Evolutionary conservation across 2,329 filamentous ascomycete species (phyloP), one percentile per base, ranked within the genome.

Genomic region (Fusarium dlaminii): DNA sequence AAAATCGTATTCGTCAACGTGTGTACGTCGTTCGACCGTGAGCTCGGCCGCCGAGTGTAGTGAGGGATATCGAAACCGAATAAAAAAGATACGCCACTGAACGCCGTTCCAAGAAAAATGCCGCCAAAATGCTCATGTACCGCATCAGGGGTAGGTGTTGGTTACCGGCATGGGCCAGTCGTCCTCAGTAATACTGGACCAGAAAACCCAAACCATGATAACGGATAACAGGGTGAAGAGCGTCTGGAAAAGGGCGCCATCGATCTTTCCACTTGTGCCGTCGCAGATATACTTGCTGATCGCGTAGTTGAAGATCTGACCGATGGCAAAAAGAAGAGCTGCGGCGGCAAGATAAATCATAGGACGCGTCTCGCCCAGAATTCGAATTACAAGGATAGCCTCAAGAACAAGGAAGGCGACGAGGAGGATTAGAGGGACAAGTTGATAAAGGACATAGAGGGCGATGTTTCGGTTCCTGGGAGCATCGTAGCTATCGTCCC

Each of bases 151-250:
- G 73, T 88, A 88, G 58, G 83, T 76, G 51, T 76, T 81, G 63
- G 82, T 81, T 15, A 82, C 83, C 39, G 87, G 85, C 83, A 89
- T 88, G 24, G 95, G 94, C 96, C 96, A 99, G 85, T 98, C 96
- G 79, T 99, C 96, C 84, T 99, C 96, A 22, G 96, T 99, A 79
- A 99, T 99, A 85, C 95, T 98, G 52, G 95, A 97, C 96, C 96
- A 99, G 87, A 99, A 99, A 65, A 94, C 83, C 95, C 96, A 99
- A 74, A 98, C 85, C 84, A 90, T 90, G 24, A 94, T 87, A 9
- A 99, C 94, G 1, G 95, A 88, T 18, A 96, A 85, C 2, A 98
- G 87, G 1, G 95, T 98, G 85, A 99, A 98, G 12, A 98, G 86
- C 0, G 95, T 97, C 82, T 98, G 90, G 82, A 99, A 99, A 2